phyloP scores from a whole-genome alignment of 2,329 filamentous ascomycete species.

The Rhytidhysteron rufulum region DNA sequence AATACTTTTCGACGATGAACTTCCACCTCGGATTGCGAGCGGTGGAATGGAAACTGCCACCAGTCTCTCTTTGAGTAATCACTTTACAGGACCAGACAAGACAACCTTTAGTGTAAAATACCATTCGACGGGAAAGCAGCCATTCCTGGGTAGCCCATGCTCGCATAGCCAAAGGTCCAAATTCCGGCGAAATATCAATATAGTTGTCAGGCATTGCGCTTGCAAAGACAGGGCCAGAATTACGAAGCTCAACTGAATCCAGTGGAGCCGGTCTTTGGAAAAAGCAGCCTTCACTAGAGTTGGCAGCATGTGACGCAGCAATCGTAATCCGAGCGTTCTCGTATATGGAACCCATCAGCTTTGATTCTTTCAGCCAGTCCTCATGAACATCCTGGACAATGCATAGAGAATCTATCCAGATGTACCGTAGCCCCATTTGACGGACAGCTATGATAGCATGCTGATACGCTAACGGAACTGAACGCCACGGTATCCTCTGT shows the following conservation, averaged over 20 bases:
- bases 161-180: slow-evolving; percentile 11
- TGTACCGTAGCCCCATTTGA: slow-evolving; percentile 9
- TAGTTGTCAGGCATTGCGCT: slow-evolving; percentile 12
- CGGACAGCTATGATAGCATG: slow-evolving; percentile 10
- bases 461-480: slow-evolving; percentile 10
- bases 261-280: slow-evolving; percentile 7
- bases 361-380: slow-evolving; percentile 15
- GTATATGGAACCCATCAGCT: slow-evolving; percentile 14
- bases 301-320: slow-evolving; percentile 13
- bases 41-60: slow-evolving; percentile 15
- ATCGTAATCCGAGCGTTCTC: slow-evolving; percentile 12
- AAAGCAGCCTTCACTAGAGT: slow-evolving; percentile 15
- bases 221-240: slow-evolving; percentile 12
- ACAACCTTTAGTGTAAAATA: slow-evolving; percentile 16
- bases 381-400: slow-evolving; percentile 12
- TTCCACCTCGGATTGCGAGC: slow-evolving; percentile 20
- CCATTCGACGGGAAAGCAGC: slow-evolving; percentile 15
- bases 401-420: slow-evolving; percentile 12
- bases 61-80: slow-evolving; percentile 18
- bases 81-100: slow-evolving; percentile 19
- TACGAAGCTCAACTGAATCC: slow-evolving; percentile 11
- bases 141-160: slow-evolving; percentile 19
- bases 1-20: slow-evolving; percentile 16
- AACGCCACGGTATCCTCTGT: slow-evolving; percentile 12
- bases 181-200: slow-evolving; percentile 11